Evolutionary conservation across 2,329 filamentous ascomycete species (phyloP), one percentile per base, ranked within the genome.

Genomic region (Fusarium torulosum): DNA sequence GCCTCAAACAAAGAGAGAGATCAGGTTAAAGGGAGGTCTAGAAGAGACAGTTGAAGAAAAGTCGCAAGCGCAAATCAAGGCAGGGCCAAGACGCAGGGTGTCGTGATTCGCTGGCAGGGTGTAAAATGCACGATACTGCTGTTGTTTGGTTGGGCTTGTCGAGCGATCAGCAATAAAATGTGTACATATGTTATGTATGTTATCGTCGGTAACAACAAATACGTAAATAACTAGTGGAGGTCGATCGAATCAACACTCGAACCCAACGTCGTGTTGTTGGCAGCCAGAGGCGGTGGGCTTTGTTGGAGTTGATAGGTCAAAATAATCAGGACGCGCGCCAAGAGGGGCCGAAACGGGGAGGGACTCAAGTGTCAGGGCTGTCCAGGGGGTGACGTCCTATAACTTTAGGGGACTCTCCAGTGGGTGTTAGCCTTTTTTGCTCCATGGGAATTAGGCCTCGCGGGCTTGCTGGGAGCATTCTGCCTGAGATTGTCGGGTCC

Each of bases 251-350:
- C 51, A 66, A 60, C 53, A 58, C 47, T 31, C 50, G 33, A 54
- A 45, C 45, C 41, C 29, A 53, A 62, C 42, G 52, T 53, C 41
- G 43, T 53, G 61, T 63, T 58, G 66, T 59, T 58, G 59, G 43
- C 64, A 68, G 54, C 60, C 51, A 68, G 66, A 67, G 62, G 69
- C 66, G 69, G 68, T 73, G 71, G 71, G 67, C 63, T 69, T 55
- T 67, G 61, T 52, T 47, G 44, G 47, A 67, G 67, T 44, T 73
- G 71, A 73, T 73, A 73, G 71, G 70, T 65, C 69, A 67, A 67
- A 61, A 54, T 23, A 46, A 45, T 17, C 13, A 21, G 43, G 52
- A 71, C 70, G 65, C 66, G 66, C 54, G 53, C 65, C 49, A 63
- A 46, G 63, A 63, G 63, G 63, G 63, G 59, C 64, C 44, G 49